Evolutionary conservation across 2,329 filamentous ascomycete genomes (phyloP), one percentile per base, ranked within the genome.

Genomic region (Apiospora pterosperma): DNA sequence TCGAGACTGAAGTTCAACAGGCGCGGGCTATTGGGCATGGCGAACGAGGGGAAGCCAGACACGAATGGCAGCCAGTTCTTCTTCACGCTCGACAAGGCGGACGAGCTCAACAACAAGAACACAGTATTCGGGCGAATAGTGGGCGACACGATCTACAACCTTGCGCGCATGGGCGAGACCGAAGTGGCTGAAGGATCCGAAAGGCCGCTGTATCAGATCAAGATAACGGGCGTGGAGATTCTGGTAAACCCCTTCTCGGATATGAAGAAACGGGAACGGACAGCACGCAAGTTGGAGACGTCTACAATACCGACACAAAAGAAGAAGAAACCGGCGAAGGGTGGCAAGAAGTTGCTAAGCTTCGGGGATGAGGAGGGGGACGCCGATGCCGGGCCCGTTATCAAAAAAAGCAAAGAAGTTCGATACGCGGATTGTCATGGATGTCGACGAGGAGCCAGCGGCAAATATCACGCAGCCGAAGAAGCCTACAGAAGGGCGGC

Each of bases 41-140:
- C 96, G 34, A 98, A 98, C 77, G 90, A 92, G 67, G 90, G 93
- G 58, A 81, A 80, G 62, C 85, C 86, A 36, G 84, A 94, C 72
- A 92, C 92, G 63, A 98, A 98, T 79, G 92, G 93, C 38, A 97
- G 93, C 76, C 96, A 99, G 78, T 98, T 98, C 83, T 99, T 99
- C 81, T 90, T 99, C 67, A 98, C 96, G 0, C 80, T 99, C 62
- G 93, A 88, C 68, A 93, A 90, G 74, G 84, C 94, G 28, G 89
- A 93, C 31, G 93, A 98, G 81, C 77, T 99, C 73, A 92, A 91
- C 70, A 91, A 90, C 62, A 92, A 92, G 79, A 97, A 97, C 77
- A 98, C 96, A 0, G 81, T 98, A 76, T 98, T 99, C 81, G 96
- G 96, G 21, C 85, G 96, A 64, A 86, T 99, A 55, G 93, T 92